These are phyloP conservation scores for Calonectria hawksworthii DNA, from an alignment of 2,329 filamentous ascomycete species.

Conservation along the genomic window DNA sequence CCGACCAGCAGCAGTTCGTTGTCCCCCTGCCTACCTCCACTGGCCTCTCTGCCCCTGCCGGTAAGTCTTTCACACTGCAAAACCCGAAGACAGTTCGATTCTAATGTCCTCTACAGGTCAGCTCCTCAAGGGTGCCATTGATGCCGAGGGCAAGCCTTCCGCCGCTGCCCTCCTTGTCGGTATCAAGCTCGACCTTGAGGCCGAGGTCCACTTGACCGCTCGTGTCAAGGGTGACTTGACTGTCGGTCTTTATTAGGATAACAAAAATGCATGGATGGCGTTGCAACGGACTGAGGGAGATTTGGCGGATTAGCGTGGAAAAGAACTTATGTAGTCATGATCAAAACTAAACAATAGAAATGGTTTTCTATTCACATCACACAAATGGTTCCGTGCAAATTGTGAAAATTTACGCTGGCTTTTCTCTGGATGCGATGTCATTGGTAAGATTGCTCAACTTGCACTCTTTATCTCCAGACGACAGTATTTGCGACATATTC, in stretches of 20 bases:
- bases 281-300: not conserved
- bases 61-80: not conserved
- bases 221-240: constrained; percentile 5
- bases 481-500: not conserved
- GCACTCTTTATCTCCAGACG: not conserved
- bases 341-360: not conserved
- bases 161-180: not conserved
- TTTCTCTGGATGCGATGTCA: not conserved
- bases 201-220: constrained; percentile 7
- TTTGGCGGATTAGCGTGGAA: not conserved
- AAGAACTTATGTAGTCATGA: not conserved
- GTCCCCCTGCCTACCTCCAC: constrained; percentile 8
- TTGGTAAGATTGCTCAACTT: not conserved
- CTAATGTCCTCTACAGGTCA: not conserved
- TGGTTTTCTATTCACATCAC: not conserved
- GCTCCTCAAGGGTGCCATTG: constrained; percentile 5
- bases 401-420: not conserved
- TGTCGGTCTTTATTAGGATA: not conserved
- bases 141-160: not conserved
- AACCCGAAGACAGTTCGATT: not conserved
- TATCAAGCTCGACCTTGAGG: constrained; percentile 1
- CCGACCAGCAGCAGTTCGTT: constrained; percentile 1
- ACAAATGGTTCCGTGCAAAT: not conserved
- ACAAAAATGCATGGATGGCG: not conserved
- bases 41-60: not conserved